Conservation (phyloP, 306 rosid genomes). For the Mimosa pudica region DNA sequence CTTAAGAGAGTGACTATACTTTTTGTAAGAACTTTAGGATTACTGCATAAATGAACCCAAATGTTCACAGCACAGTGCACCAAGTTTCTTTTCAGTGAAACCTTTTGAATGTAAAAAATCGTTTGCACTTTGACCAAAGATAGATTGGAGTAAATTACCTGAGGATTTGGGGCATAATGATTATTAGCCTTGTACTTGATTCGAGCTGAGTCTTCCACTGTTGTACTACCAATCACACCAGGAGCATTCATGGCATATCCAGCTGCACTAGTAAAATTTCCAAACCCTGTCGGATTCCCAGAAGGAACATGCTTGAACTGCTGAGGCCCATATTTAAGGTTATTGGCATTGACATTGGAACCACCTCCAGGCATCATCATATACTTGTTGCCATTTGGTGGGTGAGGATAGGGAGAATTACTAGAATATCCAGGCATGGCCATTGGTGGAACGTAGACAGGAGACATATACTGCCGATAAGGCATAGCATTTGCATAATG, state of each 20-base stretch:
- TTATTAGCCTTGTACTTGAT: conserved; percentile 89
- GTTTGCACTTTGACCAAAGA: neutral
- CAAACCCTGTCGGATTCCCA: conserved; percentile 83
- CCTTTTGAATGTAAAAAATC: neutral
- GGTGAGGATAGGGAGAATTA: conserved; percentile 87
- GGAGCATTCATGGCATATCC: conserved; percentile 87
- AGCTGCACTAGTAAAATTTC: conserved; percentile 73
- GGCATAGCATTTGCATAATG: conserved; percentile 93
- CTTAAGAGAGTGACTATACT: neutral
- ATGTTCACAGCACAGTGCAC: neutral
- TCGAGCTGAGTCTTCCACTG: conserved; percentile 89
- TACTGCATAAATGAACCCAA: neutral
- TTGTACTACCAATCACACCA: conserved; percentile 84
- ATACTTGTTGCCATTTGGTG: conserved; percentile 83
- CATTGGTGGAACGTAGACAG: conserved; percentile 97
- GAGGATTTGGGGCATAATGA: conserved; percentile 90
- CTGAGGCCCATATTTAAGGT: conserved; percentile 90
- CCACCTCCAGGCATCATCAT: conserved; percentile 94
- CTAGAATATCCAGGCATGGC: conserved; percentile 91
- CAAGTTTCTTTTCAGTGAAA: neutral
- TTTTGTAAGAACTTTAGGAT: neutral
- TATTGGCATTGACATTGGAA: conserved; percentile 83
- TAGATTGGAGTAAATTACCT: conserved; percentile 50
- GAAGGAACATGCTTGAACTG: conserved; percentile 91
- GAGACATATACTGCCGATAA: conserved; percentile 83